Base-by-base conservation (phyloP, 176 grass and related monocot species). In the Lolium multiflorum region DNA sequence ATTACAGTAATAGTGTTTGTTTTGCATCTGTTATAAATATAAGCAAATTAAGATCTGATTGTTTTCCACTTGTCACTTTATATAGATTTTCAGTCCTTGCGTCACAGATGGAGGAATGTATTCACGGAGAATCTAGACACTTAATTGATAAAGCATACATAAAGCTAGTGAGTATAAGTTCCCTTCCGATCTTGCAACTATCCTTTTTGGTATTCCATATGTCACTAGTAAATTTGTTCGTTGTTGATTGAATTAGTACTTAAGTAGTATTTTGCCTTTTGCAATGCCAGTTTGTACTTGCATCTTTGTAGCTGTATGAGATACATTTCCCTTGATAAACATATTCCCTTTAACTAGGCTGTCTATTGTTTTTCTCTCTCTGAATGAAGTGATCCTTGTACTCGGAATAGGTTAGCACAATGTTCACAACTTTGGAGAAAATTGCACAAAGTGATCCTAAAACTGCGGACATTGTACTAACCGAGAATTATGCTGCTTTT, bases 401-500 rank as follows among this genome's bases (percentile, higher is more conserved):
- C 74, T 68, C 31, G 20, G 56, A 70, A 87, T 83, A 99, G 97
- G 94, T 99, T 59, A 89, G 87, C 81, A 95, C 94, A 67, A 99
- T 99, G 97, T 99, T 99, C 70, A 21, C 49, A 49, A 96, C 94
- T 88, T 91, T 99, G 89, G 94, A 96, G 83, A 99, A 96, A 84
- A 92, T 99, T 83, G 97, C 97, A 64, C 94, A 94, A 65, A 87
- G 92, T 63, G 97, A 99, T 84, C 79, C 94, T 39, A 96, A 84
- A 86, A 92, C 82, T 85, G 84, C 85, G 10, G 97, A 99, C 17
- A 94, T 96, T 87, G 87, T 99, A 77, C 74, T 96, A 51, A 94
- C 96, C 74, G 97, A 94, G 80, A 99, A 99, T 58, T 96, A 99
- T 89, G 97, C 97, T 70, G 92, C 94, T 81, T 99, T 99, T 74